phyloP scores from a whole-genome alignment of 257 asterid species.

The Capsicum chinense region DNA sequence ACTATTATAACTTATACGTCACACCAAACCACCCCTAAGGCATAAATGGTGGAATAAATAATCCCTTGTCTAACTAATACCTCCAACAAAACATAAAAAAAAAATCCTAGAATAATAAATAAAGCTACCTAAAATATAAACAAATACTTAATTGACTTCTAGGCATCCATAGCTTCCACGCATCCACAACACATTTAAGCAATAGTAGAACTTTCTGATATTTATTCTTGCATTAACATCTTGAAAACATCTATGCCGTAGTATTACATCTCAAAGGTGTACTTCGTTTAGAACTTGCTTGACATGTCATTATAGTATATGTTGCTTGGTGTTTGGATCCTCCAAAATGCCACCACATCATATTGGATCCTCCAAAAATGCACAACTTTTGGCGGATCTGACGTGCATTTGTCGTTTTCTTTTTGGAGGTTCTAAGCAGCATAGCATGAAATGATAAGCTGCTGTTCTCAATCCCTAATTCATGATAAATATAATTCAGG shows the following conservation, averaged over 20 bases:
- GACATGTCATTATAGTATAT: background rate
- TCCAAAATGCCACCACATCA: background rate
- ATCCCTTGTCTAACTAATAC: no score
- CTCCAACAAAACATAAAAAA: no score
- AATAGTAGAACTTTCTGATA: background rate
- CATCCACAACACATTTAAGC: no score
- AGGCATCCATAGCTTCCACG: no score
- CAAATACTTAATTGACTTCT: no score
- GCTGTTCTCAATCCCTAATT: background rate
- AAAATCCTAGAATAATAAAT: no score
- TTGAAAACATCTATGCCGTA: background rate
- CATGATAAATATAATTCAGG: constrained; percentile 49
- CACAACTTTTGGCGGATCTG: background rate
- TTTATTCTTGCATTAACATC: background rate
- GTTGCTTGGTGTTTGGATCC: background rate
- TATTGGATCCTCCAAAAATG: background rate
- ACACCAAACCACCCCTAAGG: no score
- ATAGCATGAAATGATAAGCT: background rate
- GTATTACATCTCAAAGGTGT: background rate
- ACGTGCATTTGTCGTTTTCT: background rate
- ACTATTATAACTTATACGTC: no score
- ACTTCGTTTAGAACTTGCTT: background rate
- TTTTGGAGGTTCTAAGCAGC: constrained; percentile 1
- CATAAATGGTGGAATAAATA: no score
- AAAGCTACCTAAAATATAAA: no score